phyloP scores from a whole-genome alignment of 345 rosid genomes.

The Toxicodendron radicans region DNA sequence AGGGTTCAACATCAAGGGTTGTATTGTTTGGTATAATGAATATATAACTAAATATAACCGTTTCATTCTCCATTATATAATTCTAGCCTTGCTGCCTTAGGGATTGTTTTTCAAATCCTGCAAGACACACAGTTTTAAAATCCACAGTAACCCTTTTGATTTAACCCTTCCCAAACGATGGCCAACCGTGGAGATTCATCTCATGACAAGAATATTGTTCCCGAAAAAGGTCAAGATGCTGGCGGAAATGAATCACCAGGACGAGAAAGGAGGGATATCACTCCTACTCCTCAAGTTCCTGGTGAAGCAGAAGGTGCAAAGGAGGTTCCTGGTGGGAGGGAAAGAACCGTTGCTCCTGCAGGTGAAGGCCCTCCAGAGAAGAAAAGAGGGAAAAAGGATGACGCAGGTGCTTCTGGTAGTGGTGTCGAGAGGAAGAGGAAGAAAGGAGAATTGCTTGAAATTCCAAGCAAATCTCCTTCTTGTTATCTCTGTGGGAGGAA shows the following conservation, averaged over 20 bases:
- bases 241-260: not conserved
- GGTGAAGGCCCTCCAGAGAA: not conserved
- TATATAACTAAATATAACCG: not conserved
- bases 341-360: not conserved
- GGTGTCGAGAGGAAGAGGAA: not conserved
- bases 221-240: not conserved
- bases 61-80: not conserved
- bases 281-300: not conserved
- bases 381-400: not conserved
- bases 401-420: conserved; percentile 1
- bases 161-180: not conserved
- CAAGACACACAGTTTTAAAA: not conserved
- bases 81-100: not conserved
- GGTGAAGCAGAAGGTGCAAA: not conserved
- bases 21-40: not conserved
- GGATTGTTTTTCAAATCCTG: not conserved
- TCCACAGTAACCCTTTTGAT: not conserved
- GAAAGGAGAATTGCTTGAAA: conserved; percentile 2
- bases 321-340: not conserved
- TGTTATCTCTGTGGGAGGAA: conserved; percentile 29
- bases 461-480: conserved; percentile 14
- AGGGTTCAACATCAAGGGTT: not conserved
- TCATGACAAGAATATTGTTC: not conserved
- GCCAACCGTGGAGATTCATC: not conserved
- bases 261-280: not conserved